Base-by-base conservation (phyloP, 2,329 filamentous ascomycete species). In the Ceratocystiopsis sp. region DNA sequence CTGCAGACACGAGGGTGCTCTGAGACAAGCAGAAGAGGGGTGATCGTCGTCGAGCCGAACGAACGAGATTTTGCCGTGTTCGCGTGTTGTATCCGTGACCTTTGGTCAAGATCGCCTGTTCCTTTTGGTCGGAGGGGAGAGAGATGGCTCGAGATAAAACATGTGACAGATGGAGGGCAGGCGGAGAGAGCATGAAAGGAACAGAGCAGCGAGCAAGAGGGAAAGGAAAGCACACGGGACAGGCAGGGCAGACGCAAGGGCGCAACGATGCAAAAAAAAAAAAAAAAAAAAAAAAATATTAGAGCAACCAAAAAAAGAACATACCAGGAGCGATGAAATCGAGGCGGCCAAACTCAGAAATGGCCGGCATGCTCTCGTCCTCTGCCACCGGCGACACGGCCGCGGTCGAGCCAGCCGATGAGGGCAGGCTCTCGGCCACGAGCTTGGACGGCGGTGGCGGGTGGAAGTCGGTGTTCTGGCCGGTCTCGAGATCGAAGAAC, bases 401-500 rank as follows among this genome's bases (percentile, higher is more conserved):
- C 21, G 48, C 45, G 10, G 25, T 29, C 25, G 25, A 29, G 25
- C 25, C 25, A 29, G 25, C 25, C 3, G 46, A 43, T 4, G 42
- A 5, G 13, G 45, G 42, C 21, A 50, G 50, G 38, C 55, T 48
- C 42, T 63, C 52, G 35, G 48, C 43, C 21, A 64, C 61, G 14
- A 60, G 55, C 60, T 71, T 71, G 51, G 54, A 54, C 15, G 68
- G 62, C 35, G 63, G 64, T 36, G 65, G 64, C n/a, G 68, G 66
- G 55, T 73, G 69, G 54, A 70, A 68, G 55, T 75, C 70, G 47
- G 68, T 68, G 54, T 71, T 68, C 51, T 71, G 68, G n/a, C 72
- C 71, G 35, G 73, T 66, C 57, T 87, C 83, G 57, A 80, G 84
- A 54, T 87, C 81, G 58, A 81, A 82, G 60, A 89, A 89, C 52